Evolutionary conservation across 495 filamentous ascomycete genomes (phyloP).

Genomic region (Neurospora cerealis): DNA sequence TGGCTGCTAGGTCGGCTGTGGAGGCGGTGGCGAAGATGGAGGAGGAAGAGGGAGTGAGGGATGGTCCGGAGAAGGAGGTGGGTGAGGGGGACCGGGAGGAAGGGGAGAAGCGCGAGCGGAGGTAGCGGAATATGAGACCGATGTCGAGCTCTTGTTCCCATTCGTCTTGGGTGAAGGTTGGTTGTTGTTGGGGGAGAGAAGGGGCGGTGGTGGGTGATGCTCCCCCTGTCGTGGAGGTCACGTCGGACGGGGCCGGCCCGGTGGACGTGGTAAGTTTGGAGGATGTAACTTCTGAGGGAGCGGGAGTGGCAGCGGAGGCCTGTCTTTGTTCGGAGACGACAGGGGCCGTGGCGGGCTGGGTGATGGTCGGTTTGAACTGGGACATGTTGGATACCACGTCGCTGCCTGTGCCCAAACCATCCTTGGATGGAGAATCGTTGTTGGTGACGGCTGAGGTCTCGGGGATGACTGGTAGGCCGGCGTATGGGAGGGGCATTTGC

Average conservation of each 20-base stretch:
- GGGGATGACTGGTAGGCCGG: constrained; percentile 44
- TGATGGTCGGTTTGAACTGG: constrained; percentile 41
- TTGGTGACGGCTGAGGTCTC: constrained; percentile 28
- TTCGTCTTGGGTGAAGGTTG: constrained; percentile 52
- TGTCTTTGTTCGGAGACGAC: not conserved
- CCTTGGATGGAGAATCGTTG: constrained; percentile 3
- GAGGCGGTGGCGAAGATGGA: constrained; percentile 36
- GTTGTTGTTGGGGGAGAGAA: not conserved
- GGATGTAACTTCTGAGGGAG: not conserved
- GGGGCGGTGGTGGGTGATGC: constrained; percentile 1
- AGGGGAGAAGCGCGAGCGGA: constrained; percentile 58
- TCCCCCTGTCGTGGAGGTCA: not conserved
- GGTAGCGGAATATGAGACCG: constrained; percentile 78
- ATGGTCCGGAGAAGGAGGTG: constrained; percentile 27
- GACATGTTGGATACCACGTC: constrained; percentile 21
- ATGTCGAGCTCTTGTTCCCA: constrained; percentile 86
- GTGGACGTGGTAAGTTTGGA: not conserved
- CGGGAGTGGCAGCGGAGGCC: not conserved
- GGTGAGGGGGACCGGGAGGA: constrained; percentile 24
- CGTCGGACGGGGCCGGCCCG: not conserved
- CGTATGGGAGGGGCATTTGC: constrained; percentile 42
- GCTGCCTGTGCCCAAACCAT: not conserved
- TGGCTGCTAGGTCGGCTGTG: constrained; percentile 57
- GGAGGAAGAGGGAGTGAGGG: not conserved
- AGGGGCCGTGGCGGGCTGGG: constrained; percentile 14